Conservation (phyloP, 2,329 filamentous ascomycete species). For the Ilyonectria sp. region DNA sequence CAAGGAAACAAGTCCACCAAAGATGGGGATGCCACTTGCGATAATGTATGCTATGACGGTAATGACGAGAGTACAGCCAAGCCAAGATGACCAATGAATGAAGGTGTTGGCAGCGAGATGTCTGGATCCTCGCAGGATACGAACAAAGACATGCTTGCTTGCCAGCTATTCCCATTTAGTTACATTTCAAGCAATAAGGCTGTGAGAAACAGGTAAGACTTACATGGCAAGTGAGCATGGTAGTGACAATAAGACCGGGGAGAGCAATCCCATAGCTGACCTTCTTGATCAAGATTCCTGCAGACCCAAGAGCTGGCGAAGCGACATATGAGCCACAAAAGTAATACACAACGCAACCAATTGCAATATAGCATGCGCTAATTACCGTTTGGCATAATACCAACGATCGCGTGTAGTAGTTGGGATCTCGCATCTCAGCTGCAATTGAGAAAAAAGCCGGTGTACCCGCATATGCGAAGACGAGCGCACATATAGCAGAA, state of each 20-base stretch:
- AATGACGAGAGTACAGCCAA: slow-evolving; percentile 48
- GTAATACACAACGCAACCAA: slow-evolving; percentile 60
- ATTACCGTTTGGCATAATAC: slow-evolving; percentile 47
- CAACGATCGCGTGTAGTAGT: slow-evolving; percentile 41
- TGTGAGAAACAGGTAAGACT: slow-evolving; percentile 32
- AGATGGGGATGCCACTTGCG: slow-evolving; percentile 43
- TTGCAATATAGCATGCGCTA: slow-evolving; percentile 50
- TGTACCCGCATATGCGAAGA: slow-evolving; percentile 56
- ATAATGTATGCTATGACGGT: slow-evolving; percentile 49
- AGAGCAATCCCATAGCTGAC: slow-evolving; percentile 58
- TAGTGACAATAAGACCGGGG: slow-evolving; percentile 47
- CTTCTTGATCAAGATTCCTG: slow-evolving; percentile 59
- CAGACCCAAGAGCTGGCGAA: slow-evolving; percentile 62
- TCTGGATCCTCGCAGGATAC: not conserved
- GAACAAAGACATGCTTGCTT: slow-evolving; percentile 37
- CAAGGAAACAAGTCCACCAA: slow-evolving; percentile 47
- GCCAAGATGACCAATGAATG: slow-evolving; percentile 51
- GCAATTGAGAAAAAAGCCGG: slow-evolving; percentile 52
- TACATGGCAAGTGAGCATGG: slow-evolving; percentile 46
- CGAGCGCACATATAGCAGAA: slow-evolving; percentile 50
- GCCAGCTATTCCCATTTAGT: slow-evolving; percentile 20
- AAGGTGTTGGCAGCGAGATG: slow-evolving; percentile 49
- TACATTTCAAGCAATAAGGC: not conserved
- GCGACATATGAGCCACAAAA: slow-evolving; percentile 63
- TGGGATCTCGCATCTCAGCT: slow-evolving; percentile 52